Conservation (phyloP, 345 rosid species). For the Melaleuca alternifolia region DNA sequence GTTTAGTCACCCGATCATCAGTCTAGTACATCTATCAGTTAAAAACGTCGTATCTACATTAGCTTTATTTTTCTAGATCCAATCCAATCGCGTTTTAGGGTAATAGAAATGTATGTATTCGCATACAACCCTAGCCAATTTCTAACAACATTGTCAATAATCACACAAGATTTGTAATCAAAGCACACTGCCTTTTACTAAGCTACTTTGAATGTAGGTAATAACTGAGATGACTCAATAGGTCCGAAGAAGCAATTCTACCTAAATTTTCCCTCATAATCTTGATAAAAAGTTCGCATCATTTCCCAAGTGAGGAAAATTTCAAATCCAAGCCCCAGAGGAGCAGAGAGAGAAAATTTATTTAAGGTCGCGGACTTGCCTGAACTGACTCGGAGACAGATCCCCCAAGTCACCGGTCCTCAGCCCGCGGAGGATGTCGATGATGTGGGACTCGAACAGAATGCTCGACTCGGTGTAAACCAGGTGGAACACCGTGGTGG, state of each 20-base stretch:
- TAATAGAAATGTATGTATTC: no score
- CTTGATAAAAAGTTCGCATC: background rate
- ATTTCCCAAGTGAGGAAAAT: background rate
- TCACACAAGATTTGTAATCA: background rate
- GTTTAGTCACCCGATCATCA: background rate
- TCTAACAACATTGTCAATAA: background rate
- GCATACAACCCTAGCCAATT: no score
- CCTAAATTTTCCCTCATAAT: background rate
- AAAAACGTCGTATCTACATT: background rate
- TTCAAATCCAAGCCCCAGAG: background rate
- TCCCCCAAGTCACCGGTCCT: conserved; percentile 78
- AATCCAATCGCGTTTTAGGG: background rate
- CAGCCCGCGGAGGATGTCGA: conserved; percentile 60
- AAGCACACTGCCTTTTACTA: background rate
- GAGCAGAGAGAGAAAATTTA: background rate
- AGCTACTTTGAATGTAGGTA: background rate
- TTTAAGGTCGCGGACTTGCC: conserved; percentile 9
- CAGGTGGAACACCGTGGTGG: conserved; percentile 72
- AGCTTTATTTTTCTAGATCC: background rate
- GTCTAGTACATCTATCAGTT: background rate
- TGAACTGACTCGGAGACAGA: conserved; percentile 66
- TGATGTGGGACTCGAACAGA: conserved; percentile 60
- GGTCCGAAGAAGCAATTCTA: background rate
- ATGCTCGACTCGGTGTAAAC: conserved; percentile 75
- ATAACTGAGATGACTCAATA: background rate